Base-by-base conservation (phyloP, 257 asterid species). In the Solanum okadae region DNA sequence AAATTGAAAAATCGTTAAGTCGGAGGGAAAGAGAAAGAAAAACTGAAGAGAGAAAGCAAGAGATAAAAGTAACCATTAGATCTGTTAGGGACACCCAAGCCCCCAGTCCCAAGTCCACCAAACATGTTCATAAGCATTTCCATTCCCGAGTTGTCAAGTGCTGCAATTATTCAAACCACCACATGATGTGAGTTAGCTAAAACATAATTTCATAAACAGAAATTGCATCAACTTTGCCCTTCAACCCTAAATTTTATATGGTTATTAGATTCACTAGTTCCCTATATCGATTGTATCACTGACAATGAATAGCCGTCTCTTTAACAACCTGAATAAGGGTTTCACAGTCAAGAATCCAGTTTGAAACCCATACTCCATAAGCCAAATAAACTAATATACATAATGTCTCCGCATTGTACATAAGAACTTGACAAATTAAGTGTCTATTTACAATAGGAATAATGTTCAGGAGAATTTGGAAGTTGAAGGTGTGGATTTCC, bases 121-220 rank as follows among this genome's bases (percentile, higher is more conserved):
- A 92, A 92, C 93, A 92, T 88, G 89, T 90, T 92, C 91, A 92
- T 89, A 89, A 92, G 87, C 90, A 89, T 90, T 56, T 90, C 93
- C 89, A 92, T 44, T 40, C 94, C 93, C 67, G 68, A 8, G 46
- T 77, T 86, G 52, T 87, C 90, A 65, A 40, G 85, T n/a, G 91
- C 63, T 82, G 86, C 86, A 82, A 82, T 49, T 31, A 82, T 29
- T 10, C 20, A 82, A 82, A 49, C 86, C 44, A 82, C 31, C 86
- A 31, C 86, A 82, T 13, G 20, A 82, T 82, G 42, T 10, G 86
- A 82, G 86, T 49, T 49, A 31, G 34, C 70, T 52, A 18, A 16
- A 82, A 16, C 31, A 82, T 16, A 49, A 49, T 46, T 76, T n/a
- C 71, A 82, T 15, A 46, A 6, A 82, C 44, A 82, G 70, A 49